These are phyloP conservation scores for Spathaspora girioi DNA, from an alignment of 805 yeast species.

Conservation along the genomic window DNA sequence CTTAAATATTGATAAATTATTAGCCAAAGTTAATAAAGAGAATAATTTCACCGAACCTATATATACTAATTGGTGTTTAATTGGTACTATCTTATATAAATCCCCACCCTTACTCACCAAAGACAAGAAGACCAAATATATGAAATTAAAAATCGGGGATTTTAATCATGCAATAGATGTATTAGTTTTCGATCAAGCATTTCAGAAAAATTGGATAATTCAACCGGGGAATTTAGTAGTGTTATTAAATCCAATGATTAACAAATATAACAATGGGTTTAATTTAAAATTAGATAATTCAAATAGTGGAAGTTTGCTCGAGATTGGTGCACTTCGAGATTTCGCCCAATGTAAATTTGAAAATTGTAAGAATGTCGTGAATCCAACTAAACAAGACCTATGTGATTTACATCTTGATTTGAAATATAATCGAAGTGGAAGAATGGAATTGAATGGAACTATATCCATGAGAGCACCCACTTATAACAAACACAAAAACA, in stretches of 20 bases:
- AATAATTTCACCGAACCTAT: conserved; percentile 58
- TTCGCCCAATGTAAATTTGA: conserved; percentile 63
- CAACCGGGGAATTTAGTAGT: conserved; percentile 72
- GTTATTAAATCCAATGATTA: conserved; percentile 69
- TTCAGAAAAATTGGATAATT: conserved; percentile 68
- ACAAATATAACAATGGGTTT: conserved; percentile 36
- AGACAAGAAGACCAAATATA: conserved; percentile 43
- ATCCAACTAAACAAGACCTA: conserved; percentile 46
- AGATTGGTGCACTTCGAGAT: conserved; percentile 68
- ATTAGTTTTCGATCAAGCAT: conserved; percentile 63
- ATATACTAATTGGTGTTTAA: conserved; percentile 72
- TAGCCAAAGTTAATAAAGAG: conserved; percentile 68
- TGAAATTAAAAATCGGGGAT: conserved; percentile 64
- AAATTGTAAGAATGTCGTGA: conserved; percentile 59
- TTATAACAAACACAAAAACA: conserved; percentile 18
- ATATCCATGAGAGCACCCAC: conserved; percentile 54
- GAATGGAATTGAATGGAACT: conserved; percentile 75
- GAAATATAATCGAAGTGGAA: conserved; percentile 45
- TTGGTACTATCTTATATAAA: conserved; percentile 67
- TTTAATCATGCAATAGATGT: conserved; percentile 58
- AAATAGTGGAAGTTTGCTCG: conserved; percentile 49
- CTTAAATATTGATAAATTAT: conserved; percentile 53
- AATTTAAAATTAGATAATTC: conserved; percentile 50
- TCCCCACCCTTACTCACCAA: conserved; percentile 47
- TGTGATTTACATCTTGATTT: conserved; percentile 74